Percentiles rank a stretch among this genome's conserved stretches.
Conservation (phyloP, 1,139 yeast species). For the Casaregolazyma suthepensis region DNA sequence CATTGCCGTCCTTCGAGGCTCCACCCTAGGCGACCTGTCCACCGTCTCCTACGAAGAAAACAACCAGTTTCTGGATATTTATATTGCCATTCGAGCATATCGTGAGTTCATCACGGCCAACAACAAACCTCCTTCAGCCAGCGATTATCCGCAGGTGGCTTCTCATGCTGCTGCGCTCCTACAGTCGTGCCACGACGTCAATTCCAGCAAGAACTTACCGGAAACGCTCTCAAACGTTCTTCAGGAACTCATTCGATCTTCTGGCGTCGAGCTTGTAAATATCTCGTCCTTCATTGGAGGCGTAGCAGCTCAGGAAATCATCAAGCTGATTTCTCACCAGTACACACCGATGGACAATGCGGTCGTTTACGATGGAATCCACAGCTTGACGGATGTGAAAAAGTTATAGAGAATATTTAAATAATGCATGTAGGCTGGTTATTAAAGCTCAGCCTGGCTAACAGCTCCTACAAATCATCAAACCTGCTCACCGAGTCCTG, state of each 20-base stretch:
- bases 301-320: constrained; percentile 62
- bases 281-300: constrained; percentile 66
- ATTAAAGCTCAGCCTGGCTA: neutral
- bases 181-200: neutral
- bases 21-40: constrained; percentile 5
- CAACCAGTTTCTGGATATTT: neutral
- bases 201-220: constrained; percentile 24
- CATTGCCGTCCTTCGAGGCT: constrained; percentile 33
- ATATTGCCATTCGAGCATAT: constrained; percentile 1
- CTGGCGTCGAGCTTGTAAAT: constrained; percentile 42
- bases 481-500: constrained; percentile 48
- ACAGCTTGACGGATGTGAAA: constrained; percentile 39
- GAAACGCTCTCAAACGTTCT: constrained; percentile 14
- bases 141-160: neutral
- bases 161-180: neutral
- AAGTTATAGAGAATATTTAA: constrained; percentile 1
- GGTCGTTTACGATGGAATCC: constrained; percentile 61
- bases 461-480: constrained; percentile 53
- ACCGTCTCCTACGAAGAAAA: neutral
- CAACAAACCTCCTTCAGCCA: neutral
- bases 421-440: neutral
- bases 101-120: neutral
- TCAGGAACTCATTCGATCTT: constrained; percentile 22
- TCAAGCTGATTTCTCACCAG: constrained; percentile 55
- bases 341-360: constrained; percentile 66